phyloP scores from a whole-genome alignment of 2,329 filamentous ascomycete species.

The Clathrospora elynae region DNA sequence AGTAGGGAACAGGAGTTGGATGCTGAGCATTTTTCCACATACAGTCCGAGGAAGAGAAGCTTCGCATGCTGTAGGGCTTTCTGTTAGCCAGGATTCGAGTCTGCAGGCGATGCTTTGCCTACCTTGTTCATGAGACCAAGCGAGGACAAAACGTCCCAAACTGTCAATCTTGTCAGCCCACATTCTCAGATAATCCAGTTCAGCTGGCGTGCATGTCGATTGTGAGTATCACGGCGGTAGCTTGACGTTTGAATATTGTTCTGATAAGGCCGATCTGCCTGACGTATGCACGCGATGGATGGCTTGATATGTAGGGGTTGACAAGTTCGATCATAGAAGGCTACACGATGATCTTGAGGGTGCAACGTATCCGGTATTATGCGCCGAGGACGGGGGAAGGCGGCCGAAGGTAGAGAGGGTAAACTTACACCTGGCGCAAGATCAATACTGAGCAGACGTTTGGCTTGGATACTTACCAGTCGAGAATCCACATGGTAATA shows the following conservation, averaged over 20 bases:
- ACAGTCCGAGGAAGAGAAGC: slow-evolving; percentile 73
- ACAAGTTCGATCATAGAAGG: too few species aligned
- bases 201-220: too few species aligned
- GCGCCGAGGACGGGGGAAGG: slow-evolving; percentile 3
- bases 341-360: too few species aligned
- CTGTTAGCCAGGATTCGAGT: slow-evolving; percentile 11
- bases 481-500: slow-evolving; percentile 80
- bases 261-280: too few species aligned
- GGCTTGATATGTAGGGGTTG: too few species aligned
- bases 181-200: neutral
- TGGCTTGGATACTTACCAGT: slow-evolving; percentile 65
- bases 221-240: too few species aligned
- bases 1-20: too few species aligned
- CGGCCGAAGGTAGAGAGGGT: slow-evolving; percentile 7
- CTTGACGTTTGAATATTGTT: too few species aligned
- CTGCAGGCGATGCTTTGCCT: slow-evolving; percentile 5
- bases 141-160: slow-evolving; percentile 86
- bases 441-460: slow-evolving; percentile 13
- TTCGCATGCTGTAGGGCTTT: slow-evolving; percentile 64
- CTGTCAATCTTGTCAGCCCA: slow-evolving; percentile 51
- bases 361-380: too few species aligned
- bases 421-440: slow-evolving; percentile 40
- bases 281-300: too few species aligned
- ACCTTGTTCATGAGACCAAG: slow-evolving; percentile 85
- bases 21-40: slow-evolving; percentile 10